phyloP scores from a whole-genome alignment of 2,329 filamentous ascomycete species.

The Podosphaera aphanis region DNA sequence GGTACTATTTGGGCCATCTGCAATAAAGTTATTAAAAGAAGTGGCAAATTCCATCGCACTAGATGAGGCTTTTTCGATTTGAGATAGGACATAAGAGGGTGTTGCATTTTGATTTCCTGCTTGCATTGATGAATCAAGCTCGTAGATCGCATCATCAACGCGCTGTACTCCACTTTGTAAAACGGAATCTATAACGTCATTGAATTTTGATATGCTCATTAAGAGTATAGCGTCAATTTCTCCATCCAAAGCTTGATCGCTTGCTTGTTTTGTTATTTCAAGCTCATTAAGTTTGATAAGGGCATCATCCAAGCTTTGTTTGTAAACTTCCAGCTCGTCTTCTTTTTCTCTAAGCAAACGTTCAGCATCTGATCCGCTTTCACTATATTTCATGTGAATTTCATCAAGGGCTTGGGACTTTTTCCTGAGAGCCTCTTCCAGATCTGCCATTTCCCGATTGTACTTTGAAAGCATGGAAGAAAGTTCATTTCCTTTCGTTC shows the following conservation, averaged over 20 bases:
- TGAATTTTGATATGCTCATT: conserved; percentile 75
- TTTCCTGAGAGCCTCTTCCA: conserved; percentile 73
- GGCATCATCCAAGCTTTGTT: conserved; percentile 92
- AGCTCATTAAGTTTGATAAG: conserved; percentile 80
- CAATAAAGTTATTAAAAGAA: conserved; percentile 95
- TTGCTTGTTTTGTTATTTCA: conserved; percentile 48
- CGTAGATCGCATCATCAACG: conserved; percentile 89
- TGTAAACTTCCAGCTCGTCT: conserved; percentile 93
- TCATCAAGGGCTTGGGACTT: conserved; percentile 80
- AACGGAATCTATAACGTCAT: conserved; percentile 92
- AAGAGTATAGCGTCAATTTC: conserved; percentile 79
- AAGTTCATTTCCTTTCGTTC: conserved; percentile 81
- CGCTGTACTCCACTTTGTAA: conserved; percentile 78
- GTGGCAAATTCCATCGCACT: conserved; percentile 95
- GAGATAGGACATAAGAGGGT: conserved; percentile 79
- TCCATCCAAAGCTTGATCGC: conserved; percentile 61
- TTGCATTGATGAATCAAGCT: conserved; percentile 93
- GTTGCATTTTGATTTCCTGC: conserved; percentile 96
- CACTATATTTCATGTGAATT: conserved; percentile 49
- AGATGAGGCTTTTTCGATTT: conserved; percentile 88
- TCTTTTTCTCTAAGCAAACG: conserved; percentile 77
- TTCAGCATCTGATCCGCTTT: conserved; percentile 70
- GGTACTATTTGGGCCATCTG: conserved; percentile 75
- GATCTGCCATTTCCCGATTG: conserved; percentile 88
- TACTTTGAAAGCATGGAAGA: conserved; percentile 89